A percentile compares a stretch with the other conserved stretches of the same genome.
Evolutionary conservation across 2,329 filamentous ascomycete genomes (phyloP).

Genomic region (Pseudocercospora fijiensis): DNA sequence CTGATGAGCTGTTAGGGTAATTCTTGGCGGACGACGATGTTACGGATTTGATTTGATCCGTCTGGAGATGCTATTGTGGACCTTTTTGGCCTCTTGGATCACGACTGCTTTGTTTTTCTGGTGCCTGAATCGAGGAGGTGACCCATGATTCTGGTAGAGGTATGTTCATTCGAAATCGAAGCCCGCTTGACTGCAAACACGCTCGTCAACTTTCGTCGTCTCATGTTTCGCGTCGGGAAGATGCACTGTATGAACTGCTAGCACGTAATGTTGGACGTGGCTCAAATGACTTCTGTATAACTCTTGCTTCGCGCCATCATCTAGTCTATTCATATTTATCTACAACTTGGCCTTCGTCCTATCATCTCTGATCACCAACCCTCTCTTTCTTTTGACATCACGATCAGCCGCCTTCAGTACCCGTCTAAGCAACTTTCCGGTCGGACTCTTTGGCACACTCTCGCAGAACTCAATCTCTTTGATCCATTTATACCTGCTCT

Average conservation of each 20-base stretch:
- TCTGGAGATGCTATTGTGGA: neutral
- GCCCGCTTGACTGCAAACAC: too few relatives aligned
- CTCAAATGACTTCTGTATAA: neutral
- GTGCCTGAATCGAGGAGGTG: too few relatives aligned
- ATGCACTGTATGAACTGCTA: too few relatives aligned
- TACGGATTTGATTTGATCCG: neutral
- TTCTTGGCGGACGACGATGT: neutral
- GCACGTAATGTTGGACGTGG: neutral
- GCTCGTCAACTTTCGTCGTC: too few relatives aligned
- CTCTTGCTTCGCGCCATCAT: neutral
- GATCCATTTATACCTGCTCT: slow-evolving; percentile 68
- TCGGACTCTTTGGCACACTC: slow-evolving; percentile 68
- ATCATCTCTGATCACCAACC: slow-evolving; percentile 27
- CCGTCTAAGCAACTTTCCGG: slow-evolving; percentile 68
- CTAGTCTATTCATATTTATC: neutral
- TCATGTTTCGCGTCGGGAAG: too few relatives aligned
- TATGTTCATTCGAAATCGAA: too few relatives aligned
- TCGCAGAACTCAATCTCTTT: slow-evolving; percentile 64
- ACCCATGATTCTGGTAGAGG: too few relatives aligned
- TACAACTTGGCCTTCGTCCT: slow-evolving; percentile 26
- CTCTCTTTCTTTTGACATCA: slow-evolving; percentile 37
- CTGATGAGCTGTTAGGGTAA: too few relatives aligned
- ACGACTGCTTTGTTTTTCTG: too few relatives aligned
- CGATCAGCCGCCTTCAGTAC: slow-evolving; percentile 52
- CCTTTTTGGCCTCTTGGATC: too few relatives aligned